Conservation (phyloP, 129 eudicot genomes). For the Flaveria trinervia region DNA sequence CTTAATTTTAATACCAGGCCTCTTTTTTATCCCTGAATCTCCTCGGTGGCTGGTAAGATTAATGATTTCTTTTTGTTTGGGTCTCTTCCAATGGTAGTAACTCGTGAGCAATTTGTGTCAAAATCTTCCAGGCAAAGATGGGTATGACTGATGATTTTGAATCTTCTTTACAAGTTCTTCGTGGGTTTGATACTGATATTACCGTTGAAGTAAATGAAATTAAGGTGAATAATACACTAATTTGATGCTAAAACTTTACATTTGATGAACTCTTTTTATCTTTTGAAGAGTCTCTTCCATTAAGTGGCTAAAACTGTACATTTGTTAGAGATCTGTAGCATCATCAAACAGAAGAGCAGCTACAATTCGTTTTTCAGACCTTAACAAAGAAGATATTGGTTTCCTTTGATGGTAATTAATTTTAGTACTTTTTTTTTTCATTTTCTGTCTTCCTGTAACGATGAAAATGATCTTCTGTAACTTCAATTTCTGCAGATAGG, state of each 20-base stretch:
- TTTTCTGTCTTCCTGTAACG: background rate
- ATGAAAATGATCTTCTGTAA: conserved; percentile 7
- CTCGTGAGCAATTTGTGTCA: conserved; percentile 15
- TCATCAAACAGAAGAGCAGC: conserved; percentile 72
- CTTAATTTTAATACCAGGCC: conserved; percentile 82
- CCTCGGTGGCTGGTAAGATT: conserved; percentile 93
- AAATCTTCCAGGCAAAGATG: conserved; percentile 80
- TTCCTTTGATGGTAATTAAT: conserved; percentile 77
- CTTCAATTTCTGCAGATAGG: conserved; percentile 66
- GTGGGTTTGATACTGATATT: conserved; percentile 93
- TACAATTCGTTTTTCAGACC: conserved; percentile 74
- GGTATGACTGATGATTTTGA: conserved; percentile 98
- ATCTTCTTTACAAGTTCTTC: conserved; percentile 94
- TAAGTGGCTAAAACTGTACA: background rate
- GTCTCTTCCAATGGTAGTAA: conserved; percentile 6
- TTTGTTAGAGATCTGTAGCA: conserved; percentile 79
- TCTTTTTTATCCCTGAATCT: conserved; percentile 96
- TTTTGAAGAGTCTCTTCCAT: background rate
- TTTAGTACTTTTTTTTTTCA: background rate
- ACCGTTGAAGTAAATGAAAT: conserved; percentile 91
- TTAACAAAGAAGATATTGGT: conserved; percentile 90
- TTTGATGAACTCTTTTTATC: conserved; percentile 1
- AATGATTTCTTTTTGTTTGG: conserved; percentile 8
- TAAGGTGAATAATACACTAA: conserved; percentile 46
- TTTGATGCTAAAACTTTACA: background rate